These are phyloP conservation scores for Tetrahymena malaccensis DNA, from an alignment of 73 alveolate species.

Conservation along the genomic window DNA sequence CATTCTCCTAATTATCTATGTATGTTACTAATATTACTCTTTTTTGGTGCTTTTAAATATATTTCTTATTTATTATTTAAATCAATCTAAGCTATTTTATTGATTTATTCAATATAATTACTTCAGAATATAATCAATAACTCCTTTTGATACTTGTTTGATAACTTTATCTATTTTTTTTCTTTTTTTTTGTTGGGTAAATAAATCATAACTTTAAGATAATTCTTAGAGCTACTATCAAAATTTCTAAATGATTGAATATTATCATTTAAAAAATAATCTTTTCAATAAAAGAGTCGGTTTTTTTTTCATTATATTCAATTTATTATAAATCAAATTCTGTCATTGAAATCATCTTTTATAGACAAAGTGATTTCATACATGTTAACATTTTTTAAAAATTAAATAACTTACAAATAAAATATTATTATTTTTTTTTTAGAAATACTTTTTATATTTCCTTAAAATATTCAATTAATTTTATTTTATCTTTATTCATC, in stretches of 20 bases:
- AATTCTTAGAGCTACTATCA: neutral
- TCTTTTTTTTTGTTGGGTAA: neutral
- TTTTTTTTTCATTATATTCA: neutral
- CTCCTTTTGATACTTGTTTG: neutral
- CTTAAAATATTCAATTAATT: too few relatives aligned
- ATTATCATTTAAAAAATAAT: neutral
- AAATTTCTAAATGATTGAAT: neutral
- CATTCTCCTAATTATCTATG: neutral
- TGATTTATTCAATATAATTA: neutral
- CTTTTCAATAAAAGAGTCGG: neutral
- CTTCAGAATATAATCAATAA: neutral
- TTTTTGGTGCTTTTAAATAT: neutral
- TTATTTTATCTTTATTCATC: too few relatives aligned
- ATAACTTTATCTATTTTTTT: neutral
- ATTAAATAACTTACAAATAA: too few relatives aligned
- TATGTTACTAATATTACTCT: neutral
- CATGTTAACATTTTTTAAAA: neutral
- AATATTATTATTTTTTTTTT: too few relatives aligned
- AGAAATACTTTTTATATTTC: too few relatives aligned
- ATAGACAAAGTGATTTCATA: neutral
- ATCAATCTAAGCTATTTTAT: neutral
- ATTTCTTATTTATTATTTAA: neutral
- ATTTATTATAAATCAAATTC: neutral
- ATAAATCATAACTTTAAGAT: neutral
- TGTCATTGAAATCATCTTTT: neutral